Evolutionary conservation across 2,329 filamentous ascomycete genomes (phyloP).

Genomic region (Ophiostoma pallidulum): DNA sequence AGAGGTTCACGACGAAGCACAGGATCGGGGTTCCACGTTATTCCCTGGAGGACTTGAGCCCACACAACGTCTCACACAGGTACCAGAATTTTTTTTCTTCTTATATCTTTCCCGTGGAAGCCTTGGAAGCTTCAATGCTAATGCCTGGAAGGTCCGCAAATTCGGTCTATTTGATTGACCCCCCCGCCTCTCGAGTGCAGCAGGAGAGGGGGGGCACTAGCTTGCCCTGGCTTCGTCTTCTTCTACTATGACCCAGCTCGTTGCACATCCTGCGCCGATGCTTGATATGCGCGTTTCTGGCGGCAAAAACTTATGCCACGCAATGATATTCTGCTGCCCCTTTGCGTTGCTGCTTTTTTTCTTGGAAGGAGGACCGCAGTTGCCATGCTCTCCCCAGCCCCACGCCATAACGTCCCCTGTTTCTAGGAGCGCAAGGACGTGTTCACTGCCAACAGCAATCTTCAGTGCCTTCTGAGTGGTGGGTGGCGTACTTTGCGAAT

Average conservation of each 20-base stretch:
- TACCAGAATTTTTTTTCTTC: conserved; percentile 22
- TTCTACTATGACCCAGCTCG: conserved; percentile 57
- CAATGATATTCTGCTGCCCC: conserved; percentile 58
- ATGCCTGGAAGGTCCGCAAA: conserved; percentile 20
- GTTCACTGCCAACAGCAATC: conserved; percentile 84
- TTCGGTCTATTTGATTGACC: conserved; percentile 26
- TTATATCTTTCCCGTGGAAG: too few species aligned
- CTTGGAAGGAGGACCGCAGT: conserved; percentile 57
- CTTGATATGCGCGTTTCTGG: conserved; percentile 42
- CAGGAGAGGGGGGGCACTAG: too few species aligned
- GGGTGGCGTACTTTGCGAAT: conserved; percentile 69
- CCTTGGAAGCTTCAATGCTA: conserved; percentile 22
- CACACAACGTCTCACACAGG: conserved; percentile 65
- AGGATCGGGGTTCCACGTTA: conserved; percentile 10
- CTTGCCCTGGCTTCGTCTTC: neutral
- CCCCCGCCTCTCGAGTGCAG: too few species aligned
- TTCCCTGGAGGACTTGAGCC: conserved; percentile 46
- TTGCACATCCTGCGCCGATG: conserved; percentile 82
- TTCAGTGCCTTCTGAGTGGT: conserved; percentile 40
- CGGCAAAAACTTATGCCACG: conserved; percentile 45
- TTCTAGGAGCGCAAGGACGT: conserved; percentile 63
- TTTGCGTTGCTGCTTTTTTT: conserved; percentile 59
- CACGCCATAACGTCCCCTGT: conserved; percentile 65
- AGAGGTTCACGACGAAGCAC: conserved; percentile 18
- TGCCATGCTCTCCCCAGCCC: conserved; percentile 98